Evolutionary conservation across 768 basidiomycete species (phyloP), one percentile per base, ranked within the genome.

Genomic region (Clavaria fumosa): DNA sequence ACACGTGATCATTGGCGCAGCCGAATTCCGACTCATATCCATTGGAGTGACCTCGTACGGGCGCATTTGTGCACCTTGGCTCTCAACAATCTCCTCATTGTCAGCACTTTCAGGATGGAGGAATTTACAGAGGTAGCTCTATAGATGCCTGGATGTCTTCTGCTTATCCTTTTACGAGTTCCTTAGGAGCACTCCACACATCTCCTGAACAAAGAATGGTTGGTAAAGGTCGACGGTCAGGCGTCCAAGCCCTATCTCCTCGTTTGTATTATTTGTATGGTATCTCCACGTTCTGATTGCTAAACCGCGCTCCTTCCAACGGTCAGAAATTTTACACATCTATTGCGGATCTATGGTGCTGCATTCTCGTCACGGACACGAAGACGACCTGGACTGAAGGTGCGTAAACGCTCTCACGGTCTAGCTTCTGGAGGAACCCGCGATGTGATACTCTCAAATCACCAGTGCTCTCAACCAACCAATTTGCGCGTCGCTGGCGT

Each of bases 371-470:
- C 36, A 82, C 83, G 7, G 82, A 85, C 54, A 84, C 78, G 9
- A 79, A 70, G 51, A 63, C 58, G 17, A 74, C 75, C 7, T 86
- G 79, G 80, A 64, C 61, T 10, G 83, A 86, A 73, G 76, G 82
- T 80, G 45, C 38, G 43, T 36, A 20, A 35, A 23, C 24, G 22
- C 31, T 12, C 17, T 38, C 12, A 34, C 35, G 26, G 27, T 35
- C 32, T 35, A 7, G 35, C 36, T 33, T 26, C 39, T 28, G 34
- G 22, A 14, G 41, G 41, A 7, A 20, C 18, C 24, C 36, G 21
- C 35, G 37, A 9, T 33, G 50, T 45, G 35, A 30, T 35, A 39
- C 40, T 46, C 39, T 46, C 37, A 46, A 30, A 23, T 28, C 18
- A 32, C 39, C 43, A 79, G 78, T 64, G 2, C 48, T 82, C 26